phyloP scores from a whole-genome alignment of 176 grass and related monocot species.

The Avena insularis region DNA sequence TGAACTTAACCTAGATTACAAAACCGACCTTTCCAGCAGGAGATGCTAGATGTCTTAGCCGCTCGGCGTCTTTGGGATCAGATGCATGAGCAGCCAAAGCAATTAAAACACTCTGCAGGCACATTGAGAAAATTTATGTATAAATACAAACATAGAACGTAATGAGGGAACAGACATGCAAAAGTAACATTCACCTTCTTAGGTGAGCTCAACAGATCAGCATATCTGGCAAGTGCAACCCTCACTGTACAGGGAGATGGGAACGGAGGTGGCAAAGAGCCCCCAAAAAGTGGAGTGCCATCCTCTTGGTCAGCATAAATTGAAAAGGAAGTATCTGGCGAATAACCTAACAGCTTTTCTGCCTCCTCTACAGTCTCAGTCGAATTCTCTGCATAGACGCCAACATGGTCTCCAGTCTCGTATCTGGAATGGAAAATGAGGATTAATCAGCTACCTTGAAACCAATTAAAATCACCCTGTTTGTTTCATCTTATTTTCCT shows the following conservation, averaged over 20 bases:
- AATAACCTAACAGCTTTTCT: constrained; percentile 75
- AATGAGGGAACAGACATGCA: constrained; percentile 5
- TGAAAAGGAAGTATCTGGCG: constrained; percentile 83
- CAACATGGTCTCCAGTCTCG: constrained; percentile 95
- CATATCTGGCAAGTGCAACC: constrained; percentile 83
- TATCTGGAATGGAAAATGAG: constrained; percentile 59
- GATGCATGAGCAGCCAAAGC: constrained; percentile 86
- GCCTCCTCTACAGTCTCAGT: constrained; percentile 77
- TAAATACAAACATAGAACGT: neutral
- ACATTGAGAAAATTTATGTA: constrained; percentile 16
- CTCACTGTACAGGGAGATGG: constrained; percentile 76
- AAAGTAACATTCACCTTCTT: constrained; percentile 69
- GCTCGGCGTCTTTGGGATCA: constrained; percentile 70
- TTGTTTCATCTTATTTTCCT: constrained; percentile 4
- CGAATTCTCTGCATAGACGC: constrained; percentile 85
- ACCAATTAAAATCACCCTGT: neutral
- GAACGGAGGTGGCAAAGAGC: constrained; percentile 83
- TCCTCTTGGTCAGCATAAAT: constrained; percentile 90
- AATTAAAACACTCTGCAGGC: constrained; percentile 74
- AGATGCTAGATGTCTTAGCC: constrained; percentile 78
- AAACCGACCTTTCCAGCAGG: constrained; percentile 93
- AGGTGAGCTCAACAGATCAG: constrained; percentile 83
- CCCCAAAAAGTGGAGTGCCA: constrained; percentile 69
- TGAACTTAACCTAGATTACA: constrained; percentile 8
- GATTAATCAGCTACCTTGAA: constrained; percentile 12